Conservation (phyloP, 768 basidiomycete genomes). For the Lactifluus hygrophoroides region DNA sequence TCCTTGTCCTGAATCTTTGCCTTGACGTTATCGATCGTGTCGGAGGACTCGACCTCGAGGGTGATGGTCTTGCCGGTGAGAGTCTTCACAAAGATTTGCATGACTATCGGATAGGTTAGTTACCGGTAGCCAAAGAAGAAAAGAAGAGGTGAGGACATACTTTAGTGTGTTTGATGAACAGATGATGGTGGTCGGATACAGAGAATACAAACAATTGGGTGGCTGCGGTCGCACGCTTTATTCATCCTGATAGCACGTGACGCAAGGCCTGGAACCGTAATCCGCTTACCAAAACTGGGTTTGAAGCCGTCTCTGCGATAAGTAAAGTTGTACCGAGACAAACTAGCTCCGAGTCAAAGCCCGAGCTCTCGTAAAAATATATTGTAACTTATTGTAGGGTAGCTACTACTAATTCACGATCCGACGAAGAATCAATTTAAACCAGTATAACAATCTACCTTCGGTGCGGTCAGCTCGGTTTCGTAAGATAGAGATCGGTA, state of each 20-base stretch:
- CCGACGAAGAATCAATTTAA: too few species aligned
- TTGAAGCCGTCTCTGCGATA: too few species aligned
- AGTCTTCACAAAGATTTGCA: constrained; percentile 32
- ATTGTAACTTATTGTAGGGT: too few species aligned
- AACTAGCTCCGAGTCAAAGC: too few species aligned
- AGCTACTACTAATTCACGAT: too few species aligned
- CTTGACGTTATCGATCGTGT: constrained; percentile 31
- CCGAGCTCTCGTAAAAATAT: too few species aligned
- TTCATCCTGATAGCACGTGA: constrained; percentile 10
- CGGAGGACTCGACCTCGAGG: constrained; percentile 31
- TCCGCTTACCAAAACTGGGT: background rate
- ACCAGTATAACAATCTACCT: too few species aligned
- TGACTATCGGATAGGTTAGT: constrained; percentile 3
- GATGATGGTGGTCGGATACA: constrained; percentile 14
- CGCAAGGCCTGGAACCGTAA: background rate
- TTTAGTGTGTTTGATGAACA: background rate
- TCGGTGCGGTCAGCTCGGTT: too few species aligned
- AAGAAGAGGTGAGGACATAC: background rate
- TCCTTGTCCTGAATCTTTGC: constrained; percentile 32
- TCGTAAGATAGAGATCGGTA: too few species aligned
- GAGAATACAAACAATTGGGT: background rate
- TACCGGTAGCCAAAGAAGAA: background rate
- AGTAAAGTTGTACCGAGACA: too few species aligned
- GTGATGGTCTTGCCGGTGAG: constrained; percentile 31
- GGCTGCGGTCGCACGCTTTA: background rate